Evolutionary conservation across 1,139 yeast genomes (phyloP), one percentile per base, ranked within the genome.

Genomic region (Saccharomyces hybrid): DNA sequence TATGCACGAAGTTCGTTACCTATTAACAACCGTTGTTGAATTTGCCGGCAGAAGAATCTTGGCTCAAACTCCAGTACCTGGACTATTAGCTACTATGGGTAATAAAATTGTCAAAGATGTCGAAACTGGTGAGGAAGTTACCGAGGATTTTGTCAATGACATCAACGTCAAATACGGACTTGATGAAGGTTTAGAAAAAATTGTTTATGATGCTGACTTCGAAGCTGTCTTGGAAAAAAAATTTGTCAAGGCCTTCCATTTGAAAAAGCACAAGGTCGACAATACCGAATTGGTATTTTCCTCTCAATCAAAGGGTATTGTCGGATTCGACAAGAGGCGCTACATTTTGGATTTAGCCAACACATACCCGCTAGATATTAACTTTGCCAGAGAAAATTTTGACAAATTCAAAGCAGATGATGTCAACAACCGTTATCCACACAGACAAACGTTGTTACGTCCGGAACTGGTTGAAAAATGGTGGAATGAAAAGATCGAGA

Each of bases 41-140:
- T 91, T 81, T 72, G 82, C 87, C 70, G 99, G 99, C 58, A 85
- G 82, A 64, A 81, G 98, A 70, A 76, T 91, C 47, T 79, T 91
- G 47, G 90, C 96, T 69, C 99, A 93, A 75, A 88, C 97, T n/a
- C 97, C 97, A 26, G 96, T 93, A 51, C 99, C 99, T n/a, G 99
- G 99, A 57, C 82, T 91, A 58, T 86, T 91, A 73, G 78, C 72
- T 50, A 63, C 73, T 44, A 63, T 69, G 61, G 74, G 73, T 55
- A 65, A 69, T 16, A 61, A 64, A 42, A 67, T 64, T 28, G 61
- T 61, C 28, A 63, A 62, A 44, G 70, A 72, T 54, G 70, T 64
- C 50, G 67, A 64, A 32, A 66, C 72, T 31, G 73, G 72, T 28
- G 63, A 65, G 49, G 63, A 62, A 48, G 66, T 63, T 19, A 67